phyloP scores from a whole-genome alignment of 495 filamentous ascomycete genomes.

The Cairneyella variabilis region DNA sequence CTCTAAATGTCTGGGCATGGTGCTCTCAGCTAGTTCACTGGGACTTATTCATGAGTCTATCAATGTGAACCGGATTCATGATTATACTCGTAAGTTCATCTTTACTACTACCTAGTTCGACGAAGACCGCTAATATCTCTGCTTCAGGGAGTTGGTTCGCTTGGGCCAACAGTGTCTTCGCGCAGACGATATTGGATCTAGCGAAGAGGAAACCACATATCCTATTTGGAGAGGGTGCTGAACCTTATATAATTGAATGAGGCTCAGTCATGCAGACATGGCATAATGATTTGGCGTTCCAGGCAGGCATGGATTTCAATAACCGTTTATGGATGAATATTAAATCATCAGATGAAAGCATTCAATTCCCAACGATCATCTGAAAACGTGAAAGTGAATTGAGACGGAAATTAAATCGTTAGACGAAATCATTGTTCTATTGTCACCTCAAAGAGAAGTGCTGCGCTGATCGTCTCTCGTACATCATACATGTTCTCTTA shows the following conservation, averaged over 20 bases:
- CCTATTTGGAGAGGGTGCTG: constrained; percentile 66
- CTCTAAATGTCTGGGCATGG: constrained; percentile 59
- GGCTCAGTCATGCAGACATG: not conserved
- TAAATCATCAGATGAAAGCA: too few species aligned
- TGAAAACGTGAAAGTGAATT: too few species aligned
- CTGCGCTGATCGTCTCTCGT: too few species aligned
- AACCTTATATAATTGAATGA: constrained; percentile 35
- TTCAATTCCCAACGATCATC: too few species aligned
- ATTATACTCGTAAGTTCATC: constrained; percentile 68
- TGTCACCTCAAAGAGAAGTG: too few species aligned
- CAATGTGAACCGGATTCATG: constrained; percentile 67
- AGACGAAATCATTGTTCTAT: too few species aligned
- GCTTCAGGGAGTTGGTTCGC: too few species aligned
- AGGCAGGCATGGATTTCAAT: too few species aligned
- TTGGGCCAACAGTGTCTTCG: constrained; percentile 91
- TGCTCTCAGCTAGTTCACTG: constrained; percentile 66
- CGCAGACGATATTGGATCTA: constrained; percentile 87
- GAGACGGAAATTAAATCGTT: too few species aligned
- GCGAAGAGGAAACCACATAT: constrained; percentile 82
- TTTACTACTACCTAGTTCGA: too few species aligned
- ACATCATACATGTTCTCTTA: too few species aligned
- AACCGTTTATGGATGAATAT: too few species aligned
- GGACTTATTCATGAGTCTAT: constrained; percentile 92
- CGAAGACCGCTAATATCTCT: not conserved
- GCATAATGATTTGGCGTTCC: not conserved